Percentiles rank a stretch among this genome's conserved stretches.
Evolutionary conservation across 345 rosid genomes (phyloP).

Genomic region (Clarkia xantiana): DNA sequence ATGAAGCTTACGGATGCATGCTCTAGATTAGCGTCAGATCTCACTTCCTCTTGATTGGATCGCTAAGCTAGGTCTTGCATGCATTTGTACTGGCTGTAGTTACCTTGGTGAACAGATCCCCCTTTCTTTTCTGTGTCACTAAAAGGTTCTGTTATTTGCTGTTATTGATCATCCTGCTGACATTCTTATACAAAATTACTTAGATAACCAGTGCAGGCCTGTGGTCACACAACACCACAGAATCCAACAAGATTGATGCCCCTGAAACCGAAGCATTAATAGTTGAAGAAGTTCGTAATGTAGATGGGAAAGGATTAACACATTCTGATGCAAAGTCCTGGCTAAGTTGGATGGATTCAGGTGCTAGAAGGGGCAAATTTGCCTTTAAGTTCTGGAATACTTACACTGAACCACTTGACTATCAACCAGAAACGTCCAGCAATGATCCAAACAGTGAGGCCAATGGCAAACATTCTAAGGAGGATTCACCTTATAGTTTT

Average conservation of each 20-base stretch:
- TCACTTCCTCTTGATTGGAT: too few relatives aligned
- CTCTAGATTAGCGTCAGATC: too few relatives aligned
- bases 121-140: too few relatives aligned
- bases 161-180: conserved; percentile 7
- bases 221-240: conserved; percentile 57
- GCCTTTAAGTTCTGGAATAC: conserved; percentile 34
- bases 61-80: too few relatives aligned
- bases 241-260: conserved; percentile 20
- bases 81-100: too few relatives aligned
- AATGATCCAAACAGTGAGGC: conserved; percentile 26
- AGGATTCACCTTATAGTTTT: conserved; percentile 40
- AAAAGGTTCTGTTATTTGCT: background rate
- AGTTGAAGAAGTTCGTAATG: conserved; percentile 28
- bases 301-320: conserved; percentile 30
- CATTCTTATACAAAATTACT: conserved; percentile 15
- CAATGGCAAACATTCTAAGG: conserved; percentile 32
- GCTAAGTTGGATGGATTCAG: conserved; percentile 34
- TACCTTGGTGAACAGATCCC: too few relatives aligned
- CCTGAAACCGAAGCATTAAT: conserved; percentile 21
- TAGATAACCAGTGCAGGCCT: conserved; percentile 88
- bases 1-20: too few relatives aligned
- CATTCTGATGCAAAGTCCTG: conserved; percentile 36
- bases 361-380: conserved; percentile 31
- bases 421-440: conserved; percentile 37
- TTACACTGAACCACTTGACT: conserved; percentile 32